phyloP scores from a whole-genome alignment of 192 early-diverging fungal species.

The Umbelopsis vinacea region DNA sequence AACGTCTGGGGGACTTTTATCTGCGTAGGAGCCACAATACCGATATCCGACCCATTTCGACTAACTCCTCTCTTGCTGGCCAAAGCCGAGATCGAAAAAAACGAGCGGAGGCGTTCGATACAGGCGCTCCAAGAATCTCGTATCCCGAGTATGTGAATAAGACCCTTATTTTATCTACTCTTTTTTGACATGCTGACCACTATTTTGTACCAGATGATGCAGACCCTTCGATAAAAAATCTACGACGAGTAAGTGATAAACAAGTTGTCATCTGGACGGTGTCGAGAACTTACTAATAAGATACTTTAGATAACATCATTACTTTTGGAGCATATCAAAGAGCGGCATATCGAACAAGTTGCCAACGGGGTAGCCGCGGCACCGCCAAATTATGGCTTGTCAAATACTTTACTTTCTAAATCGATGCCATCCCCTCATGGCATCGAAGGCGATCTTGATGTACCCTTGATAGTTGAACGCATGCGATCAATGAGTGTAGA shows the following conservation, averaged over 20 bases:
- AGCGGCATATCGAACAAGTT: not conserved
- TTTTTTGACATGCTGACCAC: not conserved
- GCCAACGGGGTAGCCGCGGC: not conserved
- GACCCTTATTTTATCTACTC: not conserved
- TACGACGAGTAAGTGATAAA: not conserved
- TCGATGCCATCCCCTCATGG: not conserved
- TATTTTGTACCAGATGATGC: not conserved
- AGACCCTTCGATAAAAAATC: slow-evolving; percentile 4
- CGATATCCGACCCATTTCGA: slow-evolving; percentile 42
- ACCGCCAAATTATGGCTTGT: not conserved
- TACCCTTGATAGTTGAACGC: not conserved
- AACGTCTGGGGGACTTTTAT: not conserved
- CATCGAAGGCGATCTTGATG: slow-evolving; percentile 7
- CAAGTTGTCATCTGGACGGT: not conserved
- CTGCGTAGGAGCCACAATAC: slow-evolving; percentile 34
- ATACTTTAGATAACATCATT: slow-evolving; percentile 1
- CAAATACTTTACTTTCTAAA: slow-evolving; percentile 4
- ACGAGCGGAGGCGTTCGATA: not conserved
- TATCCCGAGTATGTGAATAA: not conserved
- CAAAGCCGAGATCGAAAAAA: slow-evolving; percentile 26
- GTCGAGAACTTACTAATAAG: not conserved
- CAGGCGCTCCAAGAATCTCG: not conserved
- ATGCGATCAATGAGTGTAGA: slow-evolving; percentile 16
- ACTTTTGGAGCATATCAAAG: not conserved
- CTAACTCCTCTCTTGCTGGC: slow-evolving; percentile 39